Conservation (phyloP, 805 yeast species). For the Starmerella vaccinii region DNA sequence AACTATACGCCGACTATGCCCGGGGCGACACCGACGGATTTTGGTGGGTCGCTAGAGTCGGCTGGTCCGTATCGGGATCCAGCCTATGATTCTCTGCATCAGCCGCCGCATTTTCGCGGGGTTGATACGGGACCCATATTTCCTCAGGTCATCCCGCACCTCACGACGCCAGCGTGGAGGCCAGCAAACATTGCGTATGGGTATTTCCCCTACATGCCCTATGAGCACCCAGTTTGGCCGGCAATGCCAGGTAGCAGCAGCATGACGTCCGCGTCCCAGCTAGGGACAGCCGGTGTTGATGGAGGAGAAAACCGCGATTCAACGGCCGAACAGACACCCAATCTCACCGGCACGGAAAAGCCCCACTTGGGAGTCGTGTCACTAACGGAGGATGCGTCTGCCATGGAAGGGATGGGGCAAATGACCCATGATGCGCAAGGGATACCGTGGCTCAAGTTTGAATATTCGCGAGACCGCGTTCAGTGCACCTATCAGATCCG, state of each 20-base stretch:
- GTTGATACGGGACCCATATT: too few relatives aligned
- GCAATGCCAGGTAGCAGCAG: too few relatives aligned
- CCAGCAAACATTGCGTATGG: not conserved
- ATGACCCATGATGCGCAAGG: conserved; percentile 13
- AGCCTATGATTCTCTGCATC: too few relatives aligned
- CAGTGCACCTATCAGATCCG: conserved; percentile 29
- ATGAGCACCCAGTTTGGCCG: too few relatives aligned
- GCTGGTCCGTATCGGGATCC: too few relatives aligned
- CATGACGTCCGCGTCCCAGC: not conserved
- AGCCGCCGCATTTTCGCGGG: too few relatives aligned
- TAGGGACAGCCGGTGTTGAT: not conserved
- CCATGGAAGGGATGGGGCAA: not conserved
- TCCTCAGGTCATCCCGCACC: not conserved
- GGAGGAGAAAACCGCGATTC: not conserved
- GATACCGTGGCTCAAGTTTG: conserved; percentile 29
- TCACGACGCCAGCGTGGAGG: not conserved
- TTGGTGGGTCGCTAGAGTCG: not conserved
- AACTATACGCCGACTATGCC: too few relatives aligned
- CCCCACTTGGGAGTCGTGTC: not conserved
- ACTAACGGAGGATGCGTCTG: not conserved
- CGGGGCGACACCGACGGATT: too few relatives aligned
- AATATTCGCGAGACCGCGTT: conserved; percentile 29
- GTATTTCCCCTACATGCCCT: not conserved
- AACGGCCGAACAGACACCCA: not conserved
- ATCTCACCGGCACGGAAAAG: not conserved